Evolutionary conservation across 1,284 basidiomycete species (phyloP), one percentile per base, ranked within the genome.

Genomic region (Pisolithus thermaeus): DNA sequence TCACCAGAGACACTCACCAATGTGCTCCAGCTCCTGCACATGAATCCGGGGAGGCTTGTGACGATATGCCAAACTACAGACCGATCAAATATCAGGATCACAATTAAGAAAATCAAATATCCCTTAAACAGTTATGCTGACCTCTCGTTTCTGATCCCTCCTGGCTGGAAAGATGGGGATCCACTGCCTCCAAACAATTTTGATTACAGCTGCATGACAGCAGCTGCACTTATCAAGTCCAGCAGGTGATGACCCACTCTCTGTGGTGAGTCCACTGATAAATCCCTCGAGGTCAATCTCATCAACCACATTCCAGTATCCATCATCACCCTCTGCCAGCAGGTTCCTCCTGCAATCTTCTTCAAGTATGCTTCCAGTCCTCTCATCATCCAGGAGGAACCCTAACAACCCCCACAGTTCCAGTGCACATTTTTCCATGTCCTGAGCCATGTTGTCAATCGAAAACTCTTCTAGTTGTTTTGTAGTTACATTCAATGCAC

Each of bases 381-480:
- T 11, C 28, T 30, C 28, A 11, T 30, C 28, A 30, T 30, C 28
- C 8, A 74, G 59, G 65, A 72, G 52, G 71, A 72, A 25, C 65
- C 64, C 16, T 42, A 56, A 16, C 64, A 67, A 28, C 41, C 56
- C n/a, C 54, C 64, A 48, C 45, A 35, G 27, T 36, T 37, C 5
- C 61, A 61, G 67, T 65, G n/a, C 30, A 28, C 58, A 56, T 27
- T 16, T 44, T 6, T 41, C 50, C 22, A 43, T 25, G 11, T 14
- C 42, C 27, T 5, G 42, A 9, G 20, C 25, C 25, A 42, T 27
- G 11, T 23, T 20, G 8, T 42, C 25, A 22, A 42, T 9, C 14
- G 6, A 23, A 12, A 42, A 42, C 2, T 42, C 25, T 22, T 42
- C 22, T n/a, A 42, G 20, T 23, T 42, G 41, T 23, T 42, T 42